phyloP scores from a whole-genome alignment of 176 grass and related monocot species.

The Typha latifolia region DNA sequence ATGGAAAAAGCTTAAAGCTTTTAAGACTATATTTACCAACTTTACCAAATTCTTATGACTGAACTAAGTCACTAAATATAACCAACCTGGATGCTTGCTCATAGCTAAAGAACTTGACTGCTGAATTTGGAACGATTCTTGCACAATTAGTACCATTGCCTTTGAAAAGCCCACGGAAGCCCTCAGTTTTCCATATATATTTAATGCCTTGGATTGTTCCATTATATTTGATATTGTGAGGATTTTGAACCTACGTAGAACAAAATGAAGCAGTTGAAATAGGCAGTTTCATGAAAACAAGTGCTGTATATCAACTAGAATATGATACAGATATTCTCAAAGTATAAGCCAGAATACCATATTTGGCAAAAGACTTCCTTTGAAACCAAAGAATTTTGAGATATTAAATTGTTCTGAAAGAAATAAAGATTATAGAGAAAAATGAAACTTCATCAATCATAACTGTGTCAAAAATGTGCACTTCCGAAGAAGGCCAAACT shows the following conservation, averaged over 20 bases:
- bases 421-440: not conserved
- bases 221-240: slow-evolving; percentile 95
- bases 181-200: slow-evolving; percentile 89
- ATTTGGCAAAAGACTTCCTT: not conserved
- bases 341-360: not conserved
- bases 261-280: slow-evolving; percentile 2
- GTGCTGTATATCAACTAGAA: not conserved
- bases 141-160: slow-evolving; percentile 99
- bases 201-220: slow-evolving; percentile 96
- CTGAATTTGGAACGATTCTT: slow-evolving; percentile 94
- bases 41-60: too few relatives aligned
- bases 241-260: slow-evolving; percentile 78
- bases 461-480: too few relatives aligned
- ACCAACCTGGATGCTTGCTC: slow-evolving; percentile 85
- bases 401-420: too few relatives aligned
- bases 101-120: slow-evolving; percentile 98
- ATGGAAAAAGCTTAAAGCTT: too few relatives aligned
- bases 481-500: too few relatives aligned
- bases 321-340: not conserved
- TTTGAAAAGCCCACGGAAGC: slow-evolving; percentile 87
- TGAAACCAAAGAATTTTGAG: too few relatives aligned
- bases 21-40: too few relatives aligned
- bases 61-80: slow-evolving; percentile 1
- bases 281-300: not conserved
- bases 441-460: not conserved